phyloP scores from a whole-genome alignment of 805 yeast species.

The Diddensiella caesifluorescens region DNA sequence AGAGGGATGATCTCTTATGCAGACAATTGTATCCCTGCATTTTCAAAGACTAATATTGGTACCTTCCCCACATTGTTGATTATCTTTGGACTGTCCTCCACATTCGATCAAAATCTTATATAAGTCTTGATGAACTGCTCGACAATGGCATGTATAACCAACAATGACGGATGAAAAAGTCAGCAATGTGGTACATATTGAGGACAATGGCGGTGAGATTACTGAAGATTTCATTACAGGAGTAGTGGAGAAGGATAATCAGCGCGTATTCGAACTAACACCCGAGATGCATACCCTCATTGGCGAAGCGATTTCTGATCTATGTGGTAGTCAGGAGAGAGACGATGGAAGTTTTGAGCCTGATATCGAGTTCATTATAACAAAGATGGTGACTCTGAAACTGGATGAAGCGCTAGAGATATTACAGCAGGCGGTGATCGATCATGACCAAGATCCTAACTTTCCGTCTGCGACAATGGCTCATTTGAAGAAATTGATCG shows the following conservation, averaged over 20 bases:
- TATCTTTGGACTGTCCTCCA: too few species aligned
- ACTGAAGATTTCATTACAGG: constrained; percentile 3
- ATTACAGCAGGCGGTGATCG: constrained; percentile 36
- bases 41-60: too few species aligned
- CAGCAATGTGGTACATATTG: neutral
- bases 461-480: constrained; percentile 38
- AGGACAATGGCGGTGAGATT: neutral
- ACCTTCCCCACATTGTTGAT: too few species aligned
- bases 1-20: too few species aligned
- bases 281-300: constrained; percentile 12
- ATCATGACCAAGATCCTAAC: constrained; percentile 47
- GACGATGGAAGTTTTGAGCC: constrained; percentile 14
- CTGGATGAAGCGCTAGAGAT: constrained; percentile 39
- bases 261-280: constrained; percentile 3
- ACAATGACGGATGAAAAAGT: neutral
- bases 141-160: neutral
- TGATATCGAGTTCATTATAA: constrained; percentile 12
- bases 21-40: too few species aligned
- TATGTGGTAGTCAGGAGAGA: constrained; percentile 9
- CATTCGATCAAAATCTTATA: too few species aligned
- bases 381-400: constrained; percentile 24
- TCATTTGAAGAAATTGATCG: constrained; percentile 30
- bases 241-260: constrained; percentile 2
- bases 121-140: neutral
- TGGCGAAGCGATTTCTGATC: constrained; percentile 8